Base-by-base conservation (phyloP, 2,329 filamentous ascomycete species). In the Pseudopyrenochaeta lycopersici region DNA sequence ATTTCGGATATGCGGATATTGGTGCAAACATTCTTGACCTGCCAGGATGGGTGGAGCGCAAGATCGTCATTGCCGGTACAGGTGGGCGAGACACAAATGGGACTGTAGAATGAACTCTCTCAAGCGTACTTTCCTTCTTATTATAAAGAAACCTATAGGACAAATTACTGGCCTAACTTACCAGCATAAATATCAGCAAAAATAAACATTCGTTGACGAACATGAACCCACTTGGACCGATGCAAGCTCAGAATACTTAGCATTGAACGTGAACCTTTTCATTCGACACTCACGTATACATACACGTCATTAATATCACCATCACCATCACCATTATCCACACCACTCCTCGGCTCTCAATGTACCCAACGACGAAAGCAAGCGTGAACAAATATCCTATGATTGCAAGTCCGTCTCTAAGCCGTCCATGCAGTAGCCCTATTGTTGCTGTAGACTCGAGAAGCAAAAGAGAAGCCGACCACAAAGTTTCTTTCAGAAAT, bases 381-480 rank as follows among this genome's bases (percentile, higher is more conserved):
- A 11, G 17, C 35, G 18, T 39, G 31, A 44, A 40, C 46, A 17
- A 42, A 27, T 31, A 38, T 38, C 27, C 41, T 46, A 43, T 41
- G 38, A 49, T 27, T 27, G 50, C 46, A 42, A 5, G 47, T 41
- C 49, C 31, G 44, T 56, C 41, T 53, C 49, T 53, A 53, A 43
- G 49, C 49, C 54, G 49, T 27, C 23, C 23, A 27, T 27, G 23
- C 23, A 27, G 23, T 49, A 15, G 42, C 55, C 52, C 35, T 52
- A 40, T 49, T 57, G 52, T 52, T 52, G 36, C 41, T 48, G 55
- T 58, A 58, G 55, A 58, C 55, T 56, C 55, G 55, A 55, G 46
- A 52, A 49, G 51, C 55, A 49, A 32, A 7, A 14, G 10, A 41
- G 50, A 82, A 1, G 38, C 36, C 35, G 36, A 35, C 33, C 27